Base-by-base conservation (phyloP, 345 rosid species). In the Mangifera indica region DNA sequence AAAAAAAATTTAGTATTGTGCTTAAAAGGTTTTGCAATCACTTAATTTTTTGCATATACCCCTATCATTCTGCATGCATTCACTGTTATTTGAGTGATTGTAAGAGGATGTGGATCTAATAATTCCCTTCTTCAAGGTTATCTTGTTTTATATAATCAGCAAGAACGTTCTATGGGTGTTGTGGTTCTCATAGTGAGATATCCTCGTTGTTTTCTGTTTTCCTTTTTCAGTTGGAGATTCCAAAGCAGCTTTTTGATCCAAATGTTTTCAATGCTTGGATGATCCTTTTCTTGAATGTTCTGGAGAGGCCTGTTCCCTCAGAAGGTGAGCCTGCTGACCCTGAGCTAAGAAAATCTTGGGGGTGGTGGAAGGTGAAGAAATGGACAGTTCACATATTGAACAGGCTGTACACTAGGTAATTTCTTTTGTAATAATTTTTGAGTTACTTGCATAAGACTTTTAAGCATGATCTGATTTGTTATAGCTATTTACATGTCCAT, bases 331-430 rank as follows among this genome's bases (percentile, higher is more conserved):
- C 98, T 78, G 51, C 74, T 60, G 98, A 96, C 80, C 93, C 87
- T 0, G 99, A 96, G 66, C 83, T 87, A 40, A 86, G 98, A 84
- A 96, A 93, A 82, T 86, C 96, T 53, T 96, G 99, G 99, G 97
- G 98, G 29, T 96, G 99, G 99, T 96, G 99, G 99, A 96, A 96
- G 81, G 93, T 96, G 88, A 96, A 96, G 87, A 96, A 96, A 79
- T 96, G 99, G 99, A 96, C 97, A 0, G 91, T 90, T 79, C 98
- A 93, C 72, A 96, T 96, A 72, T 81, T 93, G 76, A 96, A 96
- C 82, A 86, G 98, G 85, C 90, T 96, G 25, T 88, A 87, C 73
- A 96, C 97, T 56, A 77, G 99, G 98, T 91, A 76, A 59, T 85
- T 56, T 72, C 70, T 63, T 45, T 49, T 46, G 48, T n/a, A 60